Base-by-base conservation (phyloP, 495 filamentous ascomycete genomes). In the Bathelium albidoporum region DNA sequence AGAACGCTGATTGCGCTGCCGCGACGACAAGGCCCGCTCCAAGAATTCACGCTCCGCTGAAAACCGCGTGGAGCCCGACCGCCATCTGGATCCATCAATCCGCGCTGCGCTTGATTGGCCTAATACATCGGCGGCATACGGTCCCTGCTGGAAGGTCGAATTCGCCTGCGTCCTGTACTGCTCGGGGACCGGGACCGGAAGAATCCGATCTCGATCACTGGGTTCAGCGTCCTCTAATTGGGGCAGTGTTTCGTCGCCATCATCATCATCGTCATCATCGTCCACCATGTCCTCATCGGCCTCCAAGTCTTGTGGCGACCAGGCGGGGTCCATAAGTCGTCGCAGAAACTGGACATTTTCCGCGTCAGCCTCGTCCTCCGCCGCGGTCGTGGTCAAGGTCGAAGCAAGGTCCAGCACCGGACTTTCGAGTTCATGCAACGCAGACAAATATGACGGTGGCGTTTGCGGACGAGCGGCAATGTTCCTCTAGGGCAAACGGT, bases 281-380 rank as follows among this genome's bases (percentile, higher is more conserved):
- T 55, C 2, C 29, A 2, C 49, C 7, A 29, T 55, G 16, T 55
- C 49, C 20, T 55, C 49, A 55, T 10, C 24, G 4, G 24, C 49
- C 29, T 55, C 49, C 2, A 29, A 9, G 16, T 55, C 49, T 55
- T 55, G 49, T 1, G 49, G 49, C 9, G 49, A 29, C 49, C 49
- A 55, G 16, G 26, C 24, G 2, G 36, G 69, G 75, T 59, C 65
- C 72, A 62, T 66, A 71, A 65, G 66, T 70, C 76, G 75, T 39
- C 84, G 80, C 59, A 86, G 73, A 65, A 85, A 85, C 71, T 73
- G 81, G 61, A 85, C 77, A 74, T 85, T 84, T 62, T 80, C 83
- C 69, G 82, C 80, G 60, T 85, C 77, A 36, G 78, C 80, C 64
- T 81, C 81, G 65, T 85, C 79, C 65, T 80, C 80, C 43, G 75